Evolutionary conservation across 2,329 filamentous ascomycete species (phyloP).

Genomic region (Fusarium poae): DNA sequence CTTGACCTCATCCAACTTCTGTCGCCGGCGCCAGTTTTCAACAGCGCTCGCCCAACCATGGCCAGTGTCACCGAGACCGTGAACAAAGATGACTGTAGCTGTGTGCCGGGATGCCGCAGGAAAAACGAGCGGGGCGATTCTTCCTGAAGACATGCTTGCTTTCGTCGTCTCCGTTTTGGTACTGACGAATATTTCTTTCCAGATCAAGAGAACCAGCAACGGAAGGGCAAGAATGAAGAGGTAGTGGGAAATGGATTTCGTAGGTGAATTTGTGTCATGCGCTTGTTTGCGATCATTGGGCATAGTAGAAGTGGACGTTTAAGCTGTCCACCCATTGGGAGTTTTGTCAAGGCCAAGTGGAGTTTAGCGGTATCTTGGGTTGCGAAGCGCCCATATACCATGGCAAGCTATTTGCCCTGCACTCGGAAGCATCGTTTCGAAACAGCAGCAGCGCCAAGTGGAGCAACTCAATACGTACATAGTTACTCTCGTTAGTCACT

Average conservation of each 20-base stretch:
- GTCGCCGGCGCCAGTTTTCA: conserved; percentile 85
- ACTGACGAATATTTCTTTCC: not conserved
- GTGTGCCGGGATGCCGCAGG: conserved; percentile 87
- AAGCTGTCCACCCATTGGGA: conserved; percentile 24
- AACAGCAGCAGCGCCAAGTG: not conserved
- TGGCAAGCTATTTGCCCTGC: conserved; percentile 11
- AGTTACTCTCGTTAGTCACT: too few relatives aligned
- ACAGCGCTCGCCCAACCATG: conserved; percentile 85
- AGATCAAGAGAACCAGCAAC: conserved; percentile 14
- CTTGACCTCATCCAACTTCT: conserved; percentile 87
- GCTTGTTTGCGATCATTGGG: conserved; percentile 29
- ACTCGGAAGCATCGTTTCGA: not conserved
- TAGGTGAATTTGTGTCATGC: conserved; percentile 8
- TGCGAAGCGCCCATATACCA: not conserved
- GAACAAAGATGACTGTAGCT: conserved; percentile 92
- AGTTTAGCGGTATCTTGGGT: conserved; percentile 18
- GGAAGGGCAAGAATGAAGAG: conserved; percentile 27
- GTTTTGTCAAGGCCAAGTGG: conserved; percentile 25
- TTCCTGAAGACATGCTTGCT: conserved; percentile 40
- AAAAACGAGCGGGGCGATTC: conserved; percentile 72
- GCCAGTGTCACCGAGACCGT: conserved; percentile 89
- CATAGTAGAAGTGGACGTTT: conserved; percentile 30
- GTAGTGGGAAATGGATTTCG: conserved; percentile 23
- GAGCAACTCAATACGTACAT: too few relatives aligned
- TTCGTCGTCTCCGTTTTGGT: not conserved